phyloP scores from a whole-genome alignment of 2,329 filamentous ascomycete genomes.

The Cucurbitaria berberidis region DNA sequence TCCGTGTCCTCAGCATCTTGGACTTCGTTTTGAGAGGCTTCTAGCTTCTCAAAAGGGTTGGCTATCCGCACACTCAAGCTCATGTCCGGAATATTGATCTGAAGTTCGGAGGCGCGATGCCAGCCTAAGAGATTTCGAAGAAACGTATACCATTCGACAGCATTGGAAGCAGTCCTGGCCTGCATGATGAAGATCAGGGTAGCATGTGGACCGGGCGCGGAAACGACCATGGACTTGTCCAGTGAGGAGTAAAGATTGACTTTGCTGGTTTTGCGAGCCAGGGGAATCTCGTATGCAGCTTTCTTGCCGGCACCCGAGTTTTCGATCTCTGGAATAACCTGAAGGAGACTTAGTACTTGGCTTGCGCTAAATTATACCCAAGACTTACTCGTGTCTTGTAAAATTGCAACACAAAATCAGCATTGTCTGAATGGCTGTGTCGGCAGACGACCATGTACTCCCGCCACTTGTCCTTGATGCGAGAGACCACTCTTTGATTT shows the following conservation, averaged over 20 bases:
- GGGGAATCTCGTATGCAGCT: slow-evolving; percentile 63
- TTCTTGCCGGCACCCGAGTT: slow-evolving; percentile 58
- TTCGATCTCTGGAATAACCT: slow-evolving; percentile 67
- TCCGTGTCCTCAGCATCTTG: slow-evolving; percentile 55
- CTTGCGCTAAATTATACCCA: not conserved
- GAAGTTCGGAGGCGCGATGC: slow-evolving; percentile 61
- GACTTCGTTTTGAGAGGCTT: slow-evolving; percentile 51
- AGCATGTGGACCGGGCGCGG: slow-evolving; percentile 60
- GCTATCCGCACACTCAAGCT: slow-evolving; percentile 64
- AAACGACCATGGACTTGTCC: slow-evolving; percentile 71
- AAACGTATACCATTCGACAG: slow-evolving; percentile 73
- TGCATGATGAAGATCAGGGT: slow-evolving; percentile 67
- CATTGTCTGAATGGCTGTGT: slow-evolving; percentile 60
- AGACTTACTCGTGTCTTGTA: slow-evolving; percentile 62
- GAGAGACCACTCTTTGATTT: slow-evolving; percentile 64
- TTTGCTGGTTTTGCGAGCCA: slow-evolving; percentile 60
- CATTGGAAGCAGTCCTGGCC: slow-evolving; percentile 64
- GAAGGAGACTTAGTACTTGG: slow-evolving; percentile 10
- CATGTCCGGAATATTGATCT: slow-evolving; percentile 68
- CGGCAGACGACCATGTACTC: slow-evolving; percentile 69
- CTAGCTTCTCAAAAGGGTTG: slow-evolving; percentile 64
- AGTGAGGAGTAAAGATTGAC: slow-evolving; percentile 70
- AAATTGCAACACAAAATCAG: slow-evolving; percentile 63
- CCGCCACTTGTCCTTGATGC: slow-evolving; percentile 67
- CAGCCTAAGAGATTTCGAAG: slow-evolving; percentile 65